These are phyloP conservation scores for Pugionium dolabratum DNA, from an alignment of 345 rosid species.

Conservation along the genomic window DNA sequence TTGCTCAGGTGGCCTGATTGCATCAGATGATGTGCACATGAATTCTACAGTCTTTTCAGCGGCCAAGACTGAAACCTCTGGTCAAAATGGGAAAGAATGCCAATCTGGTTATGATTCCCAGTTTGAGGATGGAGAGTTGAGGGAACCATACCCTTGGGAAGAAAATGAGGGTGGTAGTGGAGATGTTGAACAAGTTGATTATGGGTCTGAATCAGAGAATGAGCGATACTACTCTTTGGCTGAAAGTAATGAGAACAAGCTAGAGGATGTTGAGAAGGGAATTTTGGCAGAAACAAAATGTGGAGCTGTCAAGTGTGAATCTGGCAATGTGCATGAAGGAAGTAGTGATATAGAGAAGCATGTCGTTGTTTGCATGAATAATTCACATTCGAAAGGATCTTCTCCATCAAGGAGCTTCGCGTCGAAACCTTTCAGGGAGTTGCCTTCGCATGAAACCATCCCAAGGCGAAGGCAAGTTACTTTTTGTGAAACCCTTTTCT, in stretches of 20 bases:
- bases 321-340: constrained; percentile 35
- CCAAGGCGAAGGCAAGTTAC: constrained; percentile 50
- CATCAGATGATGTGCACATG: constrained; percentile 32
- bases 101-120: constrained; percentile 71
- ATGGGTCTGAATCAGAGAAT: constrained; percentile 57
- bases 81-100: constrained; percentile 34
- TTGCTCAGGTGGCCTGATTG: not conserved
- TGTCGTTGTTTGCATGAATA: constrained; percentile 36
- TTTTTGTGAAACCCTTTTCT: not conserved
- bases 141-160: constrained; percentile 58
- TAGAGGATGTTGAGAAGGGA: constrained; percentile 40
- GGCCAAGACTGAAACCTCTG: constrained; percentile 21
- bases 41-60: constrained; percentile 4
- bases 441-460: constrained; percentile 36
- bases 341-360: constrained; percentile 40
- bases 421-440: constrained; percentile 31
- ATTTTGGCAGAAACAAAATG: constrained; percentile 9
- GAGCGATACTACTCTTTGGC: constrained; percentile 39
- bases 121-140: constrained; percentile 75
- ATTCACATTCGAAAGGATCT: constrained; percentile 30
- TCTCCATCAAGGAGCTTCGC: constrained; percentile 28
- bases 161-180: constrained; percentile 42
- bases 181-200: constrained; percentile 56
- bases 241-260: constrained; percentile 42
- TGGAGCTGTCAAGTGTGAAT: constrained; percentile 22